phyloP scores from a whole-genome alignment of 2,329 filamentous ascomycete species.

The Xylaria digitata region DNA sequence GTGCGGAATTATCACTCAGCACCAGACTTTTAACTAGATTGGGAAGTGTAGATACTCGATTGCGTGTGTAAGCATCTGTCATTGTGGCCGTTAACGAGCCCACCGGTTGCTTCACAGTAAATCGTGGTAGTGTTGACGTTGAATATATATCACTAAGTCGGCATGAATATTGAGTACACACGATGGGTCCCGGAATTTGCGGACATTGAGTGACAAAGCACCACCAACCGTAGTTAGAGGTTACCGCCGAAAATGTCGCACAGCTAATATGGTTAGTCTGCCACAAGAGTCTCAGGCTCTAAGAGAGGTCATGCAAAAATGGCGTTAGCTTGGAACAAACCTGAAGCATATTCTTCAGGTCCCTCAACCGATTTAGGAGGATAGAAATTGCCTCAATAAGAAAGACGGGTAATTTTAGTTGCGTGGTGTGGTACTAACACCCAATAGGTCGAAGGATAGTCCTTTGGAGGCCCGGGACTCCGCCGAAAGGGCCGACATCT shows the following conservation, averaged over 20 bases:
- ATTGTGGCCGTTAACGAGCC: slow-evolving; percentile 16
- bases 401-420: slow-evolving; percentile 4
- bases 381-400: slow-evolving; percentile 34
- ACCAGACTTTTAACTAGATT: slow-evolving; percentile 22
- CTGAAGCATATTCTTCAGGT: slow-evolving; percentile 20
- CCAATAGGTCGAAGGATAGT: slow-evolving; percentile 24
- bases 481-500: slow-evolving; percentile 36
- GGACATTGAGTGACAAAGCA: slow-evolving; percentile 19
- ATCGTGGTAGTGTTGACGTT: slow-evolving; percentile 8
- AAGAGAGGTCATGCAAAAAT: slow-evolving; percentile 16
- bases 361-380: slow-evolving; percentile 13
- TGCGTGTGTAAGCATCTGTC: slow-evolving; percentile 31
- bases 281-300: slow-evolving; percentile 25
- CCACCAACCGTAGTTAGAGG: slow-evolving; percentile 10
- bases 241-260: slow-evolving; percentile 41
- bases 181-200: slow-evolving; percentile 21
- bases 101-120: slow-evolving; percentile 7
- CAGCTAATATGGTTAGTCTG: slow-evolving; percentile 21
- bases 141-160: slow-evolving; percentile 10
- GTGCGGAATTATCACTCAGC: slow-evolving; percentile 27
- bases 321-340: slow-evolving; percentile 32
- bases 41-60: slow-evolving; percentile 22
- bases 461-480: slow-evolving; percentile 31
- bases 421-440: slow-evolving; percentile 9
- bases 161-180: background rate